Conservation (phyloP, 768 basidiomycete species). For the Tremella mesenterica region DNA sequence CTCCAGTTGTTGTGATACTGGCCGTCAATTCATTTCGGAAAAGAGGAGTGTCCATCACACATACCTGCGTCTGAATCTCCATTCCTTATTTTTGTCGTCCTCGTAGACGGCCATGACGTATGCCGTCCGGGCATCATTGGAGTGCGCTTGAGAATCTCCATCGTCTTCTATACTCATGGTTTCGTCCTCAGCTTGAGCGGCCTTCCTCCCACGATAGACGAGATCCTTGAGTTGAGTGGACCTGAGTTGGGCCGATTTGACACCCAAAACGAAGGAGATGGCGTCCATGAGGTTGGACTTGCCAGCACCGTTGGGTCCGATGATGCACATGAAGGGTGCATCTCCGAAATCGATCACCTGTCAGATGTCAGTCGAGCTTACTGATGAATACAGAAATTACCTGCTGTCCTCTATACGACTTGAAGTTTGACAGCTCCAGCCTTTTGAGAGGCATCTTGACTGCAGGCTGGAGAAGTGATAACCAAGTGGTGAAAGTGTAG, state of each 20-base stretch:
- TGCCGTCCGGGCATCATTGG: slow-evolving; percentile 77
- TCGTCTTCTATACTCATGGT: slow-evolving; percentile 38
- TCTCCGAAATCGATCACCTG: slow-evolving; percentile 49
- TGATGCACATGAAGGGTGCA: slow-evolving; percentile 77
- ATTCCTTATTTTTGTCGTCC: slow-evolving; percentile 69
- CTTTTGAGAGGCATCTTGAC: slow-evolving; percentile 43
- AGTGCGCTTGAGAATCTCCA: slow-evolving; percentile 47
- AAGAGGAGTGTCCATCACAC: slow-evolving; percentile 42
- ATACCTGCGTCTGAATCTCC: slow-evolving; percentile 89
- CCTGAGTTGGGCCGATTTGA: slow-evolving; percentile 84
- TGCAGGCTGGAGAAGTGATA: neutral
- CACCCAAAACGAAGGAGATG: slow-evolving; percentile 95
- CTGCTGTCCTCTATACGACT: slow-evolving; percentile 67
- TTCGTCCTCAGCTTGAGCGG: slow-evolving; percentile 31
- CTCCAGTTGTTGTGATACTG: slow-evolving; percentile 78
- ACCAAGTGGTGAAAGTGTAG: neutral
- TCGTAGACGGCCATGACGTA: slow-evolving; percentile 91
- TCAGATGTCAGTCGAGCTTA: neutral
- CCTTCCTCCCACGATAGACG: slow-evolving; percentile 75
- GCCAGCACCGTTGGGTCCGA: slow-evolving; percentile 97
- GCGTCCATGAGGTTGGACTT: slow-evolving; percentile 99
- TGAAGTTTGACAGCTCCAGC: slow-evolving; percentile 89
- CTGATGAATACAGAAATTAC: slow-evolving; percentile 30
- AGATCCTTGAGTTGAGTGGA: slow-evolving; percentile 91
- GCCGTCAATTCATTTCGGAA: neutral